phyloP scores from a whole-genome alignment of 148 eudicot species.

The Limonium bicolor region DNA sequence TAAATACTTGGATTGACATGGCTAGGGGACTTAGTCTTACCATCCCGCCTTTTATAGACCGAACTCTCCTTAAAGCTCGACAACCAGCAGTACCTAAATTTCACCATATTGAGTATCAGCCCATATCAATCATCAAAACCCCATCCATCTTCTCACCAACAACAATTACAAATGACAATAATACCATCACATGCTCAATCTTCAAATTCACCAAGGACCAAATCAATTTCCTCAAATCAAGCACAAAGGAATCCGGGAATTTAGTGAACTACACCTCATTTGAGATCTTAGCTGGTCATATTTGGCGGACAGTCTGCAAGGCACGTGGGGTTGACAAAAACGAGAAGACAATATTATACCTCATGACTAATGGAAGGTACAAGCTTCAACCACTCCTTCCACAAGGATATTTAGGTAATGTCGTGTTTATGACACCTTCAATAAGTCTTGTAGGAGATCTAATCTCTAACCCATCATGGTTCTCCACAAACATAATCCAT shows the following conservation, averaged over 20 bases:
- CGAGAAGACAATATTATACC: constrained; percentile 7
- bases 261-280: background rate
- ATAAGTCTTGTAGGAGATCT: constrained; percentile 7
- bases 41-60: constrained; percentile 7
- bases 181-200: background rate
- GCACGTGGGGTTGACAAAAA: constrained; percentile 1
- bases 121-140: background rate
- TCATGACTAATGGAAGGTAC: constrained; percentile 7
- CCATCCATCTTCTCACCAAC: background rate
- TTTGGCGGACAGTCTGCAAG: constrained; percentile 3
- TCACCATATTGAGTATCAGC: constrained; percentile 14
- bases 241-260: background rate
- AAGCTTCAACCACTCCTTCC: constrained; percentile 8
- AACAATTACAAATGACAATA: background rate
- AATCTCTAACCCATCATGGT: constrained; percentile 3
- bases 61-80: constrained; percentile 10
- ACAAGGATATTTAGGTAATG: constrained; percentile 14
- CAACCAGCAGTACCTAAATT: constrained; percentile 12
- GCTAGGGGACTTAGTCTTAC: constrained; percentile 11
- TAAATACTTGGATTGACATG: constrained; percentile 10
- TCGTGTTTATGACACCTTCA: background rate
- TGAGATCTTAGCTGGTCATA: constrained; percentile 1
- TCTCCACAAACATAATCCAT: constrained; percentile 4
- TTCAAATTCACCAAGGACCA: constrained; percentile 5
- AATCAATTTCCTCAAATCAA: constrained; percentile 1